These are phyloP conservation scores for Dunaliella primolecta DNA, from an alignment of 139 green algal genomes.

Conservation along the genomic window DNA sequence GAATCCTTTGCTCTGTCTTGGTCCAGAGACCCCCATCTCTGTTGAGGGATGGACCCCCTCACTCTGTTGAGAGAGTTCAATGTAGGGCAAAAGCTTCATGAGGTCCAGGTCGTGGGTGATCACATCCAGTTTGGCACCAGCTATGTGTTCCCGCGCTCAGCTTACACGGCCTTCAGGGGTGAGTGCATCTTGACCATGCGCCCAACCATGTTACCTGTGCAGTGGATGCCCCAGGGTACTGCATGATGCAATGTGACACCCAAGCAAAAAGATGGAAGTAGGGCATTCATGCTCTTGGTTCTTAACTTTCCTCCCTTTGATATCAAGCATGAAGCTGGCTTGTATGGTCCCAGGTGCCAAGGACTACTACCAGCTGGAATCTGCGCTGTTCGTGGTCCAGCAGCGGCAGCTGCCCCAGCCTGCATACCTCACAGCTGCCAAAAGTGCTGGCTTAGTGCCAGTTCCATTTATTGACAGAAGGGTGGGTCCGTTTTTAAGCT, in stretches of 20 bases:
- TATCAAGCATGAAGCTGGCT: too few species aligned
- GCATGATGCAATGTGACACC: too few species aligned
- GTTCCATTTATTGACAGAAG: slow-evolving; percentile 9
- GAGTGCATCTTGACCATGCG: not conserved
- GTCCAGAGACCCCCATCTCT: not conserved
- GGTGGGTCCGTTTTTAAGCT: too few species aligned
- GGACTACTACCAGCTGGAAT: slow-evolving; percentile 30
- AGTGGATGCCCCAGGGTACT: too few species aligned
- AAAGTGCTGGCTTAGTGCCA: not conserved
- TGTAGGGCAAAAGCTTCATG: slow-evolving; percentile 10
- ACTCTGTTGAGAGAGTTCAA: slow-evolving; percentile 31
- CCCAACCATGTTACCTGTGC: too few species aligned
- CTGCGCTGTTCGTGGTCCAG: slow-evolving; percentile 29
- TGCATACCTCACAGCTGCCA: slow-evolving; percentile 32
- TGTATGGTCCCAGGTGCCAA: too few species aligned
- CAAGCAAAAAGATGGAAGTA: too few species aligned
- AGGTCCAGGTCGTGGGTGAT: slow-evolving; percentile 16
- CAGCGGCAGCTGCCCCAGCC: slow-evolving; percentile 26
- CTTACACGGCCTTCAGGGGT: slow-evolving; percentile 15
- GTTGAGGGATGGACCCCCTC: slow-evolving; percentile 36
- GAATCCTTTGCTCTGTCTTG: too few species aligned
- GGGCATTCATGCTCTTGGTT: too few species aligned
- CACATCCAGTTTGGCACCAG: slow-evolving; percentile 32
- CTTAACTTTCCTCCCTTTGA: too few species aligned
- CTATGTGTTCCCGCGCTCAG: slow-evolving; percentile 40